Evolutionary conservation across 495 filamentous ascomycete species (phyloP).

Genomic region (Penicillium diatomitis): DNA sequence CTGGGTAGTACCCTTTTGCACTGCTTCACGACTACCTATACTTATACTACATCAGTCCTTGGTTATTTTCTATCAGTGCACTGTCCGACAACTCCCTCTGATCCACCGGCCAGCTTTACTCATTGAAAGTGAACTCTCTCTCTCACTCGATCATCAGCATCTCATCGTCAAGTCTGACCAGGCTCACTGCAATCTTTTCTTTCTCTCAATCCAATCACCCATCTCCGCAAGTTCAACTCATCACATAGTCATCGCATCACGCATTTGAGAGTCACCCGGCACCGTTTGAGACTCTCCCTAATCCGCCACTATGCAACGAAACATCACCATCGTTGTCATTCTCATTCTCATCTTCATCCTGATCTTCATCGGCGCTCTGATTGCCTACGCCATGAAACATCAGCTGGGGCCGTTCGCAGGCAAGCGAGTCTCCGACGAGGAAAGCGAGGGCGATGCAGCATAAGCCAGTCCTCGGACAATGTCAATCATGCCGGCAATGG

Average conservation of each 20-base stretch:
- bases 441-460: conserved; percentile 25
- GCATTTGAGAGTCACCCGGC: background rate
- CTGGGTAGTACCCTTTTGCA: background rate
- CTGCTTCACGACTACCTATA: background rate
- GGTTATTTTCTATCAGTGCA: too few species aligned
- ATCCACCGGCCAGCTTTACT: too few species aligned
- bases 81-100: too few species aligned
- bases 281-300: background rate
- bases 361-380: conserved; percentile 58
- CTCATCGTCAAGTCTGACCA: too few species aligned
- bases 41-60: too few species aligned
- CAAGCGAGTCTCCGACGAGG: conserved; percentile 31
- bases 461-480: too few species aligned
- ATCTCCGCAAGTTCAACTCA: background rate
- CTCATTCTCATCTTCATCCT: conserved; percentile 71
- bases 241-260: background rate
- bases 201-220: too few species aligned
- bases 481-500: too few species aligned
- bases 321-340: conserved; percentile 75
- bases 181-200: too few species aligned
- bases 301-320: conserved; percentile 50
- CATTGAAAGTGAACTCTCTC: too few species aligned
- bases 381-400: conserved; percentile 51
- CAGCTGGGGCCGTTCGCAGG: conserved; percentile 31
- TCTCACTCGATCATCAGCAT: too few species aligned